Conservation (phyloP, 2,329 filamentous ascomycete species). For the Sclerotinia borealis region DNA sequence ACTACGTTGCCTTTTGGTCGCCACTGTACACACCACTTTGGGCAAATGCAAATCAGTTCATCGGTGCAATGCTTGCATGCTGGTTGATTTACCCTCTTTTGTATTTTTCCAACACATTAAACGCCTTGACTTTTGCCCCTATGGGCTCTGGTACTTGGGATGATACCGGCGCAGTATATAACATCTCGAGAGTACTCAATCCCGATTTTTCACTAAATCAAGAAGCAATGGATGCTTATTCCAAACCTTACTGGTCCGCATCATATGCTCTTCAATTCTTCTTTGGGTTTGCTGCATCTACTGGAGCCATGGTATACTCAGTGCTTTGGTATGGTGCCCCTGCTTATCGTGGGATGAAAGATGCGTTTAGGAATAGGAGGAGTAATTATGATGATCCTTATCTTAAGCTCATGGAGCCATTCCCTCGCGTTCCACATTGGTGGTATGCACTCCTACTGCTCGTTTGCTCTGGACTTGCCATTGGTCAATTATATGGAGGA, state of each 20-base stretch:
- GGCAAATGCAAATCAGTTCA: conserved; percentile 31
- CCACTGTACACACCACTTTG: conserved; percentile 29
- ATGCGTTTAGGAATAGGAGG: conserved; percentile 10
- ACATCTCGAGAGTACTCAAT: conserved; percentile 58
- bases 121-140: conserved; percentile 38
- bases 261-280: conserved; percentile 37
- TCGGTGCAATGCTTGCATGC: conserved; percentile 32
- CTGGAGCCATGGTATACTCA: conserved; percentile 41
- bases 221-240: conserved; percentile 20
- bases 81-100: conserved; percentile 33
- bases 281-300: conserved; percentile 39
- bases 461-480: conserved; percentile 40
- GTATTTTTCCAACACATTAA: conserved; percentile 40
- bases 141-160: conserved; percentile 47
- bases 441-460: conserved; percentile 47
- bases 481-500: conserved; percentile 44
- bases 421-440: conserved; percentile 49
- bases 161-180: conserved; percentile 58
- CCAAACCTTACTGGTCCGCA: conserved; percentile 32
- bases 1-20: conserved; percentile 34
- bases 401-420: conserved; percentile 40
- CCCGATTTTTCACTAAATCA: conserved; percentile 23
- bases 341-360: conserved; percentile 33
- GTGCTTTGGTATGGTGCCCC: conserved; percentile 36
- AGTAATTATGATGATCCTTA: conserved; percentile 35